Base-by-base conservation (phyloP, 2,329 filamentous ascomycete genomes). In the Didymellaceae sp. region DNA sequence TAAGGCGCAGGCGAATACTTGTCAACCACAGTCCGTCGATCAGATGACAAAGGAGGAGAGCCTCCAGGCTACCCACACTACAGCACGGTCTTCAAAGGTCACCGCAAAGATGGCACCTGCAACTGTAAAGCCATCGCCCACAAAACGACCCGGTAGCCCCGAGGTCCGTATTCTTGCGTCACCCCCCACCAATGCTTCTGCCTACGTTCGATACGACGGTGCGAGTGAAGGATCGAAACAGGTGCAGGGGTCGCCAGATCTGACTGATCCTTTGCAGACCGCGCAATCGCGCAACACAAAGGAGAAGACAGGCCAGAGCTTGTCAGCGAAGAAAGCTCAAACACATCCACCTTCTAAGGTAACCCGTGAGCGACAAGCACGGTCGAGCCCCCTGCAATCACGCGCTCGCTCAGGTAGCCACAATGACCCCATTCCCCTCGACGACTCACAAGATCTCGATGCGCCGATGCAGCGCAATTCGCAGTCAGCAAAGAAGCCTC, bases 371-470 rank as follows among this genome's bases (percentile, higher is more conserved):
- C 17, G 17, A 0, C 11, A 5, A n/a, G 11, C 6, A 6, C 8
- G 31, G 6, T 41, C 28, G 14, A 50, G 21, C 6, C 26, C 39
- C 1, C 10, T 7, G 21, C 33, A 39, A 11, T 1, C 28, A 1
- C 47, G 26, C 16, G 17, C n/a, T 10, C 42, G 42, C 3, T 42
- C 38, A 4, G 48, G 48, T 6, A 46, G 48, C 26, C 25, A 46
- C 20, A 37, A 42, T 16, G 42, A 52, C 11, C 48, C 48, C 11
- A 52, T 52, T 6, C n/a, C 26, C 2, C 31, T 52, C 7, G 48
- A 52, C 5, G 43, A 52, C 26, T 52, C 48, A 3, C 48, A 52
- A n/a, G 48, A 52, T 8, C 42, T 43, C 1, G 48, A 52, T 5
- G 37, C 24, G 11, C 18, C 20, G 2, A 4, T 14, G 11, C 32